Conservation (phyloP, 306 rosid genomes). For the Echinosophora koreensis region DNA sequence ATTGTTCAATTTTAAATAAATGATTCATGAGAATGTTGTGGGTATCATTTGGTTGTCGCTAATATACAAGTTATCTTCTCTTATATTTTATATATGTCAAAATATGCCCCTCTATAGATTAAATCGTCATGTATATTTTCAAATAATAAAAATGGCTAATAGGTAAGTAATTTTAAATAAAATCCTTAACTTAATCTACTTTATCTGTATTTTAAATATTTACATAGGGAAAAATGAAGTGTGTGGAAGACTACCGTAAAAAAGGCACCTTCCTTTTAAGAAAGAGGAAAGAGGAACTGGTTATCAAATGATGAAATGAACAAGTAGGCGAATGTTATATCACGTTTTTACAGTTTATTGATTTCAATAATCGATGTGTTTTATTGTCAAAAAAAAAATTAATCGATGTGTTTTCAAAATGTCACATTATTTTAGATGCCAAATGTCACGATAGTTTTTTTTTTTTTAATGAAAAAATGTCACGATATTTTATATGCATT, state of each 20-base stretch:
- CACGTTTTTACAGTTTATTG: background rate
- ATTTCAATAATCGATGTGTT: background rate
- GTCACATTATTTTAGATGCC: too few species aligned
- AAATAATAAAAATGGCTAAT: background rate
- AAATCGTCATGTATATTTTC: too few species aligned
- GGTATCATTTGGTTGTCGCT: background rate
- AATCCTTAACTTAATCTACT: background rate
- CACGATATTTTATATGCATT: background rate
- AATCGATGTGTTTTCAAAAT: background rate
- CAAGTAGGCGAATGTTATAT: background rate
- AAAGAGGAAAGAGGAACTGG: background rate
- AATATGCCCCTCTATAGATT: background rate
- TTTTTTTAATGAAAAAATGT: too few species aligned
- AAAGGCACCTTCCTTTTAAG: conserved; percentile 12
- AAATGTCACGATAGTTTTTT: background rate
- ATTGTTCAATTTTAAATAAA: background rate
- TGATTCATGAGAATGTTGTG: background rate
- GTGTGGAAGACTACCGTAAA: background rate
- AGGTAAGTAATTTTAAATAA: background rate
- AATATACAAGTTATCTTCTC: conserved; percentile 9
- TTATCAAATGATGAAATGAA: conserved; percentile 12
- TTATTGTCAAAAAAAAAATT: too few species aligned
- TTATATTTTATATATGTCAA: background rate
- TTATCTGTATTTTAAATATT: background rate
- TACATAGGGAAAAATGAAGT: too few species aligned